Evolutionary conservation across 2,329 filamentous ascomycete species (phyloP), one percentile per base, ranked within the genome.

Genomic region (Grosmannia penicillata): DNA sequence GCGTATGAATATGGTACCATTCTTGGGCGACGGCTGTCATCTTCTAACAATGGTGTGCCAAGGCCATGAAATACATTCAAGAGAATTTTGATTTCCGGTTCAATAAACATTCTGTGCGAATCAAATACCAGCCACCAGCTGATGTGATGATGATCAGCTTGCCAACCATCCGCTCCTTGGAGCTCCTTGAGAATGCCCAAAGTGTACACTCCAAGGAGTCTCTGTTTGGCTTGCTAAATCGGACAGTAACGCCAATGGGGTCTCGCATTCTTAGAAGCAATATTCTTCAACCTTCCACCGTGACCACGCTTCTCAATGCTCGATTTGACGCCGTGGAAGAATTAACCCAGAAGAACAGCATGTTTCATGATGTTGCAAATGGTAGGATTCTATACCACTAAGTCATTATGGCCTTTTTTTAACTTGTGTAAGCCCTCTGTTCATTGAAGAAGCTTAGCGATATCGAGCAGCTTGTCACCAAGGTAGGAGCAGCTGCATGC

Each of bases 111-210:
- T 87, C 87, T 17, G 69, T 96, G 24, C 75, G 85, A 4, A 80
- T 96, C 51, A 79, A 76, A 45, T 95, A 93, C 48, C 79, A 89
- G 50, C 81, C 86, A 1, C 86, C 85, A 0, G 83, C 93, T 52
- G 82, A 89, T 19, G 83, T 85, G 1, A 94, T 96, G 87, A 84
- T 93, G 72, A 93, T 96, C 48, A 89, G 95, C 50, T 68, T 91
- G 3, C 80, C 84, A 1, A 93, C 87, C 0, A 84, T 95, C 22
- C 71, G 78, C 27, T 85, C 85, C 0, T 65, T 98, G 4, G 91
- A 98, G 54, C 68, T 98, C 6, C 81, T 96, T 21, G 85, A 94
- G 50, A 98, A 95, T 47, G 53, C 87, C 0, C 77, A 82, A 11
- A 77, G 80, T 47, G 52, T 75, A 1, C 86, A 81, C 47, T 93